Conservation (phyloP, 2,329 filamentous ascomycete species). For the Ophiobolus disseminans region DNA sequence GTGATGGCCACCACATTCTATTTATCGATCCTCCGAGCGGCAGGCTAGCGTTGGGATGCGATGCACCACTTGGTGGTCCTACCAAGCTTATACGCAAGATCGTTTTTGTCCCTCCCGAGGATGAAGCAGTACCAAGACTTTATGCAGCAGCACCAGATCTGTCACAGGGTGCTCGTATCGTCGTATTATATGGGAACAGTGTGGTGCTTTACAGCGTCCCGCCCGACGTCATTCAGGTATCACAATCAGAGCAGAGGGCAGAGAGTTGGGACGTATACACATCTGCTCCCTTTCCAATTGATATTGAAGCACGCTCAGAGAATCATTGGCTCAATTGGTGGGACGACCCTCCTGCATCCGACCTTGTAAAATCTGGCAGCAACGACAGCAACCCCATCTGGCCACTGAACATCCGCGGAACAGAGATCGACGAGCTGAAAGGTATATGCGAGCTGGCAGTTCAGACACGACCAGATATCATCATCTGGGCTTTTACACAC, state of each 20-base stretch:
- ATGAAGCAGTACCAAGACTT: constrained; percentile 53
- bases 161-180: constrained; percentile 64
- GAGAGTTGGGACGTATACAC: constrained; percentile 28
- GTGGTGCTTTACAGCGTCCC: constrained; percentile 69
- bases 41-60: constrained; percentile 66
- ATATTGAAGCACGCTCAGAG: constrained; percentile 10
- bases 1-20: constrained; percentile 69
- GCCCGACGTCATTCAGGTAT: constrained; percentile 53
- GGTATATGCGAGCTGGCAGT: constrained; percentile 61
- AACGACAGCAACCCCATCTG: constrained; percentile 41
- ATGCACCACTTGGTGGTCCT: constrained; percentile 64
- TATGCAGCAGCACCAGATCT: constrained; percentile 66
- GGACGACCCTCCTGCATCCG: constrained; percentile 18
- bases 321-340: constrained; percentile 45
- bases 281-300: constrained; percentile 13
- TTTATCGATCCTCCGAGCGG: constrained; percentile 68
- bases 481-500: constrained; percentile 61
- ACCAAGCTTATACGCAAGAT: constrained; percentile 67
- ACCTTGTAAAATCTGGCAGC: not conserved
- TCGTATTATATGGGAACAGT: constrained; percentile 61
- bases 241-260: constrained; percentile 35
- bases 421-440: constrained; percentile 55
- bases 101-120: constrained; percentile 56
- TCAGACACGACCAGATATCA: constrained; percentile 53
- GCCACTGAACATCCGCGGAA: constrained; percentile 60